A percentile compares a stretch with the other conserved stretches of the same genome.
Conservation (phyloP, 2,329 filamentous ascomycete genomes). For the Periconia macrospinosa region DNA sequence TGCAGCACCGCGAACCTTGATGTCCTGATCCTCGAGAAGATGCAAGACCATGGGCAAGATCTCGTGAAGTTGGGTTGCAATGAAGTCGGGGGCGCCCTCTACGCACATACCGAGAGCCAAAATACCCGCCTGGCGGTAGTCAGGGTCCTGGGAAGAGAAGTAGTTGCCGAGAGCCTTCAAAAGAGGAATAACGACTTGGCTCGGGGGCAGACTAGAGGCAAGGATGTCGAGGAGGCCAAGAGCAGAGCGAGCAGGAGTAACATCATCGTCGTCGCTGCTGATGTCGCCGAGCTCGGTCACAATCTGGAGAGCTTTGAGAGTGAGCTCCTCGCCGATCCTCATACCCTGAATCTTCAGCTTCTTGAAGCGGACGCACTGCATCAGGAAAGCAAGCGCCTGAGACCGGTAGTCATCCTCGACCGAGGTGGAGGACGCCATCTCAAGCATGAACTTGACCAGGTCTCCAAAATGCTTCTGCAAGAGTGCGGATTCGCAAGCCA, state of each 20-base stretch:
- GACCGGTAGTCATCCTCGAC: conserved; percentile 83
- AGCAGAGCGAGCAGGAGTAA: conserved; percentile 81
- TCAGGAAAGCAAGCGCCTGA: conserved; percentile 90
- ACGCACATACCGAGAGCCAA: conserved; percentile 91
- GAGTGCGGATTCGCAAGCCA: conserved; percentile 85
- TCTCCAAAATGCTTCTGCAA: conserved; percentile 86
- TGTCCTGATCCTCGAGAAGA: conserved; percentile 81
- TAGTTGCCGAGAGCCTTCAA: conserved; percentile 84
- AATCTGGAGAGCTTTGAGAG: conserved; percentile 84
- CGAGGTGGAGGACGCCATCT: conserved; percentile 74
- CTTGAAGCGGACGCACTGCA: conserved; percentile 87
- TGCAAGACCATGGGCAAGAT: conserved; percentile 84
- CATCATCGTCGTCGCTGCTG: conserved; percentile 73
- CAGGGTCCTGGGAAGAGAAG: conserved; percentile 71
- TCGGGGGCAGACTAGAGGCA: conserved; percentile 83
- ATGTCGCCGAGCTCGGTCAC: conserved; percentile 84
- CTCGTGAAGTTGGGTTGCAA: conserved; percentile 84
- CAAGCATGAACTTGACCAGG: conserved; percentile 90
- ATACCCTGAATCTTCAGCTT: conserved; percentile 95
- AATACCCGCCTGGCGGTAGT: conserved; percentile 86
- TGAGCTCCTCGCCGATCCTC: conserved; percentile 83
- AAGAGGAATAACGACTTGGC: conserved; percentile 90
- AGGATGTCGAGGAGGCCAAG: conserved; percentile 88
- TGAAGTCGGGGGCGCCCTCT: conserved; percentile 95
- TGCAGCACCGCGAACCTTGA: conserved; percentile 82